phyloP scores from a whole-genome alignment of 225 moss, liverwort and hornwort genomes.

The Pseudisothecium myosuroides region DNA sequence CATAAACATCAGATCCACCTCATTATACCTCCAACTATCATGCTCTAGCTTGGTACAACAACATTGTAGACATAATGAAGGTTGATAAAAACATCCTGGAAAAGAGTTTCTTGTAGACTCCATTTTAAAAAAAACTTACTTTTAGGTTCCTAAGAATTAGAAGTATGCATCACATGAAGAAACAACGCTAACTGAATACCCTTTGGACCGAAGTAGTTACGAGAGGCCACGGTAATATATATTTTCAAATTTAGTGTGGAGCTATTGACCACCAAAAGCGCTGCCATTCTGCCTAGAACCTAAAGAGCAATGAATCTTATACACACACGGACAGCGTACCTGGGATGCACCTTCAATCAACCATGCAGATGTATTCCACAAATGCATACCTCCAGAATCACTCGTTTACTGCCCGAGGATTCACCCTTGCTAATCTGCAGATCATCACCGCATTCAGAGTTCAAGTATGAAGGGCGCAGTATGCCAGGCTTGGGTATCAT shows the following conservation, averaged over 20 bases:
- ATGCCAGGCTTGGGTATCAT: not conserved
- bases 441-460: not conserved
- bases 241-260: not conserved
- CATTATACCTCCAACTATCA: not conserved
- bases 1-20: not conserved
- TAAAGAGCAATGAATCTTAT: not conserved
- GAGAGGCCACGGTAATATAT: not conserved
- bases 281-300: not conserved
- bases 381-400: constrained; percentile 34
- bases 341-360: not conserved
- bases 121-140: not conserved
- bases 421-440: constrained; percentile 15
- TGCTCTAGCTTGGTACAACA: not conserved
- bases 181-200: not conserved
- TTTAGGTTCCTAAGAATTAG: not conserved
- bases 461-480: not conserved
- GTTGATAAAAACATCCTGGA: not conserved
- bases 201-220: not conserved
- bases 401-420: not conserved
- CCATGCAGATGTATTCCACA: not conserved
- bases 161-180: not conserved
- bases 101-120: not conserved
- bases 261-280: not conserved
- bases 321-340: not conserved
- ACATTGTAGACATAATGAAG: not conserved